Evolutionary conservation across 352 stramenopile species (phyloP), one percentile per base, ranked within the genome.

Genomic region (Globisporangium perplexum): DNA sequence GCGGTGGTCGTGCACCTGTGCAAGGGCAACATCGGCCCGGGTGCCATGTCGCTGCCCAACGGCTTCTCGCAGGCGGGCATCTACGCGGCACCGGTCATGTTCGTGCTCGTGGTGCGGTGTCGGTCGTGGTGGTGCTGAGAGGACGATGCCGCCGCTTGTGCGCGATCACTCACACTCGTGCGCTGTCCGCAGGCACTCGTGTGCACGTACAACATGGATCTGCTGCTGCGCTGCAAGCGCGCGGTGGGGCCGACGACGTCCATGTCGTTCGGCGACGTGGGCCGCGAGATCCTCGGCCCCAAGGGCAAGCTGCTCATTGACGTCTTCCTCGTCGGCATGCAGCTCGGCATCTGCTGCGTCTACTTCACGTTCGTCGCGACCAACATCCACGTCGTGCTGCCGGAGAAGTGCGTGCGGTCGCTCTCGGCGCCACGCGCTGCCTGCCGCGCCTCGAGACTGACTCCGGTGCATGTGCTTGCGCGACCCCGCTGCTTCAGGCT

Each of bases 331-430:
- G 78, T 92, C 20, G 78, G 74, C 47, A 90, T 77, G 26, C 81
- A 92, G 52, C 58, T 90, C 28, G 80, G 78, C 55, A 90, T 89
- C 62, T 92, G 81, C 65, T 92, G 81, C 35, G 78, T 92, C 33
- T 92, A 89, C 59, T 92, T 92, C 53, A 88, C 81, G 5, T 88
- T 92, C 44, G 72, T 92, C n/a, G 81, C 78, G 12, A 90, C 78
- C 1, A 92, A 92, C 51, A 77, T 92, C 60, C 77, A 89, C 65
- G 79, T 83, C 22, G 72, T 92, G 1, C 55, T 92, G 6, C 77
- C 82, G 0, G 55, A 78, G 50, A 71, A 68, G 79, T 88, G 60
- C 28, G 61, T 5, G 26, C n/a, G n/a, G n/a, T n/a, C n/a, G n/a
- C n/a, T n/a, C n/a, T 2, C 26, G 50, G 4, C n/a, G 20, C 0